Conservation (phyloP, 192 early-diverging fungal species). For the Coemansia sp. region DNA sequence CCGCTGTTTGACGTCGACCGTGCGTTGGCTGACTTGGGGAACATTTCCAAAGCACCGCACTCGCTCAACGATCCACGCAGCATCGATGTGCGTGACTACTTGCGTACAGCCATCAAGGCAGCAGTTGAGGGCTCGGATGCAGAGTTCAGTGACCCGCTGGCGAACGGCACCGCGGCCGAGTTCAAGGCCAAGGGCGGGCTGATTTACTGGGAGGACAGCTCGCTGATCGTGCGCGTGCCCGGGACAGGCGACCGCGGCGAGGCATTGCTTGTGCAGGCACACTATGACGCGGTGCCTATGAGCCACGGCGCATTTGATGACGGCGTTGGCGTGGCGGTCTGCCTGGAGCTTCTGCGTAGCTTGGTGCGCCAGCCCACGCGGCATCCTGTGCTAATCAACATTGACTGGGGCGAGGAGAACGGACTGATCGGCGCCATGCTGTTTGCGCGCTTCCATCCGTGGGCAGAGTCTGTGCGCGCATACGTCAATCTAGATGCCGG, state of each 20-base stretch:
- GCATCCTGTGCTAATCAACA: slow-evolving; percentile 66
- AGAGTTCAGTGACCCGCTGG: slow-evolving; percentile 27
- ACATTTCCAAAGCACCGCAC: slow-evolving; percentile 42
- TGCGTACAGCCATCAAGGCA: slow-evolving; percentile 23
- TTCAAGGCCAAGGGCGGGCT: slow-evolving; percentile 22
- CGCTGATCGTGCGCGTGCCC: slow-evolving; percentile 60
- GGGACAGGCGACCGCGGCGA: slow-evolving; percentile 52
- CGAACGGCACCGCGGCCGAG: slow-evolving; percentile 29
- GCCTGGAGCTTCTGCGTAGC: slow-evolving; percentile 64
- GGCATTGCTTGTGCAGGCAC: slow-evolving; percentile 65
- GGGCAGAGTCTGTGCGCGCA: slow-evolving; percentile 60
- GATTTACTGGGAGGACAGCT: slow-evolving; percentile 55
- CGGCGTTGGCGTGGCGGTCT: slow-evolving; percentile 62
- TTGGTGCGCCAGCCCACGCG: slow-evolving; percentile 58
- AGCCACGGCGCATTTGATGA: slow-evolving; percentile 72
- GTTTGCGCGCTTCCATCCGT: slow-evolving; percentile 63
- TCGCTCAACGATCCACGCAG: slow-evolving; percentile 51
- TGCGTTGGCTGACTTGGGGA: slow-evolving; percentile 33
- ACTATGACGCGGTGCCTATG: slow-evolving; percentile 68
- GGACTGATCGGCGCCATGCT: slow-evolving; percentile 62
- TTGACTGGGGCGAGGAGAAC: slow-evolving; percentile 71
- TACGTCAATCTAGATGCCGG: slow-evolving; percentile 74
- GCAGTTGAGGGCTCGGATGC: slow-evolving; percentile 21
- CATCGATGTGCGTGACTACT: slow-evolving; percentile 44
- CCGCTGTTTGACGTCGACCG: slow-evolving; percentile 32